Evolutionary conservation across 352 stramenopile species (phyloP).

Genomic region (Phytophthora sp.): DNA sequence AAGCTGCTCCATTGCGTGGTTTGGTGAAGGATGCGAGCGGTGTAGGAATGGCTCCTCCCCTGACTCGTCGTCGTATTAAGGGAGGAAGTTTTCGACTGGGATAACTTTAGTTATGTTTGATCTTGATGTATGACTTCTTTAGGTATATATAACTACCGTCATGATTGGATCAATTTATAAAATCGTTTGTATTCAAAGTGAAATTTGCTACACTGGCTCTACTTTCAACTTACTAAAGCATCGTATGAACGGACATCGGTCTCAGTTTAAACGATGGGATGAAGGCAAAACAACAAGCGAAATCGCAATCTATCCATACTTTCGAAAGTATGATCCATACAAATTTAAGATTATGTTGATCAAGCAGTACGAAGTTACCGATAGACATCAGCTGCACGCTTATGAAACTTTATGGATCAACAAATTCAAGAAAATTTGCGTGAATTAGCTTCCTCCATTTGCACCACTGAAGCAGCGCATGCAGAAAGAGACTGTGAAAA

Average conservation of each 20-base stretch:
- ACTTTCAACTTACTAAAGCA: slow-evolving; percentile 1
- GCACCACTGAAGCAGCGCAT: background rate
- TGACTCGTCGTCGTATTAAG: slow-evolving; percentile 1
- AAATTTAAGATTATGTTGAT: slow-evolving; percentile 1
- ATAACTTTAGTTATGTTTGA: slow-evolving; percentile 2
- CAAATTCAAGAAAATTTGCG: slow-evolving; percentile 5
- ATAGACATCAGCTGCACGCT: background rate
- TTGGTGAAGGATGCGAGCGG: background rate
- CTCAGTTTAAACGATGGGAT: slow-evolving; percentile 2
- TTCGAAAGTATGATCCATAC: background rate
- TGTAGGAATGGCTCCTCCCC: background rate
- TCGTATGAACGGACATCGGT: background rate
- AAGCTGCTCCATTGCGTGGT: slow-evolving; percentile 3
- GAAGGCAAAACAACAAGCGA: background rate
- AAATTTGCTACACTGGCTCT: background rate
- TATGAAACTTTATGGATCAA: background rate
- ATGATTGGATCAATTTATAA: slow-evolving; percentile 6
- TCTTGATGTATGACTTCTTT: slow-evolving; percentile 3
- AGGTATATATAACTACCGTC: slow-evolving; percentile 2
- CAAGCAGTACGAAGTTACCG: slow-evolving; percentile 1
- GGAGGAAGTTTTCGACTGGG: slow-evolving; percentile 1
- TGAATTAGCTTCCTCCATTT: slow-evolving; percentile 2
- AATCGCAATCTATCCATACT: slow-evolving; percentile 6
- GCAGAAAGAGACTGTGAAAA: background rate
- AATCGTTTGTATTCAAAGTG: slow-evolving; percentile 2